phyloP scores from a whole-genome alignment of 306 rosid species.

The Begonia peltatifolia region DNA sequence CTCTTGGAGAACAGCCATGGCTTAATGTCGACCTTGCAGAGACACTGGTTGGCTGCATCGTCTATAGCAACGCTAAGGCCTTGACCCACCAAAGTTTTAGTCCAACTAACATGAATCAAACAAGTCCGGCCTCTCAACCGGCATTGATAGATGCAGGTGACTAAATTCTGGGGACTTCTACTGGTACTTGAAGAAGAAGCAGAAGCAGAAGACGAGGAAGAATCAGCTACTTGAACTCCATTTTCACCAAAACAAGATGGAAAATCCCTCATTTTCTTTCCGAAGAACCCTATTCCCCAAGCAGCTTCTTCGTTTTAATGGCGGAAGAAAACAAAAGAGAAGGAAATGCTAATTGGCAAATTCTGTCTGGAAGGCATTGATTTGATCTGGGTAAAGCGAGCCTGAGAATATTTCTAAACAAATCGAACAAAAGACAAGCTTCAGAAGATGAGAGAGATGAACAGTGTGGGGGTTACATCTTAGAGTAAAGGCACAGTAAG shows the following conservation, averaged over 20 bases:
- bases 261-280: constrained; percentile 70
- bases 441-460: constrained; percentile 10
- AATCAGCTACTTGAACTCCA: constrained; percentile 91
- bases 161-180: constrained; percentile 67
- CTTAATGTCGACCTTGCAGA: constrained; percentile 89
- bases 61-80: constrained; percentile 71
- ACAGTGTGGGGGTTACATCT: constrained; percentile 11
- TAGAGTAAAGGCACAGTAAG: constrained; percentile 36
- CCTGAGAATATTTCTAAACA: constrained; percentile 3
- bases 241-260: constrained; percentile 96
- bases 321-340: background rate
- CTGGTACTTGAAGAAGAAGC: constrained; percentile 57
- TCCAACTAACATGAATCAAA: constrained; percentile 71
- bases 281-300: constrained; percentile 9
- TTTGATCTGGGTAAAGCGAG: too few species aligned
- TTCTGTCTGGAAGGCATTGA: constrained; percentile 1
- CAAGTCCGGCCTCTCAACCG: constrained; percentile 51
- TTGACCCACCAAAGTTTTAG: constrained; percentile 87
- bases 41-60: constrained; percentile 65
- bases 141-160: constrained; percentile 76
- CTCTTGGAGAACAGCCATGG: constrained; percentile 95
- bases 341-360: constrained; percentile 8
- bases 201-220: constrained; percentile 63
- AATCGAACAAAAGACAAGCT: constrained; percentile 15
- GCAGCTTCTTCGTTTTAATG: constrained; percentile 2